Evolutionary conservation across 768 basidiomycete genomes (phyloP).

Genomic region (Nidularia pulvinata): DNA sequence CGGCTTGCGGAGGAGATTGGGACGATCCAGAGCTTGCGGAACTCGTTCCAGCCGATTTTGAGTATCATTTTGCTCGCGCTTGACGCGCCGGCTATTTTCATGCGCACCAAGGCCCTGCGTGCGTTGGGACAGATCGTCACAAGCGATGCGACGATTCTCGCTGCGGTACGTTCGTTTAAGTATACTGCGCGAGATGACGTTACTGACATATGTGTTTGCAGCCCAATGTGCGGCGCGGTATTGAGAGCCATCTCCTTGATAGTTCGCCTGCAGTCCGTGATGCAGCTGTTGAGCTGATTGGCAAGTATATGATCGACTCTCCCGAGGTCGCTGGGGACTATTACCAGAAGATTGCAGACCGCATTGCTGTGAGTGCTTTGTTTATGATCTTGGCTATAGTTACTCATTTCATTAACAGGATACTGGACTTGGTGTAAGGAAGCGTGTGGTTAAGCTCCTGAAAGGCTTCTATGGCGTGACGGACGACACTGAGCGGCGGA

Average conservation of each 20-base stretch:
- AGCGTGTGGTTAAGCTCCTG: conserved; percentile 94
- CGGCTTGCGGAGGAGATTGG: conserved; percentile 75
- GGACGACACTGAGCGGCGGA: conserved; percentile 53
- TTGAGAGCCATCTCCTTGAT: conserved; percentile 90
- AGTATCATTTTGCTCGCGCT: conserved; percentile 76
- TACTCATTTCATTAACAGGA: conserved; percentile 52
- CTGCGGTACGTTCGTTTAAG: conserved; percentile 45
- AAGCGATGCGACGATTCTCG: conserved; percentile 83
- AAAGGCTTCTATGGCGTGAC: conserved; percentile 77
- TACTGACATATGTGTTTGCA: conserved; percentile 18
- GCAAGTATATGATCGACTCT: conserved; percentile 93
- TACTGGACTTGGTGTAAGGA: conserved; percentile 90
- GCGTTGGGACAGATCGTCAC: conserved; percentile 90
- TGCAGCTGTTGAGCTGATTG: conserved; percentile 95
- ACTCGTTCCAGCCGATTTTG: conserved; percentile 84
- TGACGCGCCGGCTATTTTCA: conserved; percentile 86
- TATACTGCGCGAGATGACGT: conserved; percentile 2
- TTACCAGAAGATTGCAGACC: conserved; percentile 84
- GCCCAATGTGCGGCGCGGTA: conserved; percentile 80
- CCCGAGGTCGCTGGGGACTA: conserved; percentile 90
- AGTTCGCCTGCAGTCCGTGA: conserved; percentile 95
- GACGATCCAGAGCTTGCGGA: conserved; percentile 70
- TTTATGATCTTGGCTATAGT: not conserved
- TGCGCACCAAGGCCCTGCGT: conserved; percentile 92
- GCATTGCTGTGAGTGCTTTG: conserved; percentile 72